Evolutionary conservation across 2,329 filamentous ascomycete genomes (phyloP).

Genomic region (Xylariaceae sp.): DNA sequence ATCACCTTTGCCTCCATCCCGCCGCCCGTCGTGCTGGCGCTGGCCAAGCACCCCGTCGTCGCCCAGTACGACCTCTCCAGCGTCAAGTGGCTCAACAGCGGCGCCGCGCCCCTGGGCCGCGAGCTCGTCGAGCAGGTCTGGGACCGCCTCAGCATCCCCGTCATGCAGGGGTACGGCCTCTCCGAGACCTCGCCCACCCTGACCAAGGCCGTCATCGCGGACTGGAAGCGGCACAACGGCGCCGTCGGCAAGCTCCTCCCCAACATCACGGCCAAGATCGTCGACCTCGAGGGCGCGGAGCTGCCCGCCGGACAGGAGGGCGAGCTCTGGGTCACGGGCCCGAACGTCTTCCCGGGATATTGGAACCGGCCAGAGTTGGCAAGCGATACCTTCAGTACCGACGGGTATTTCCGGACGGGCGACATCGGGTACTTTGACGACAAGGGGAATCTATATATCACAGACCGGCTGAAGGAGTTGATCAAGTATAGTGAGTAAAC

Average conservation of each 20-base stretch:
- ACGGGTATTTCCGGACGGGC: constrained; percentile 88
- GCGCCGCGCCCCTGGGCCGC: constrained; percentile 76
- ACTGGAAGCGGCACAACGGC: constrained; percentile 74
- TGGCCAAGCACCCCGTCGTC: constrained; percentile 75
- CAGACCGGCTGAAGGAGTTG: constrained; percentile 73
- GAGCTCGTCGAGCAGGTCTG: constrained; percentile 77
- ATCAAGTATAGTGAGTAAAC: constrained; percentile 53
- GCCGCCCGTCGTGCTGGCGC: constrained; percentile 75
- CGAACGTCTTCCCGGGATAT: constrained; percentile 78
- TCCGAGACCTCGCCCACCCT: constrained; percentile 82
- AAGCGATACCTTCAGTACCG: constrained; percentile 63
- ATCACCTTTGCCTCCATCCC: constrained; percentile 80
- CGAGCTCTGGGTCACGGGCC: constrained; percentile 74
- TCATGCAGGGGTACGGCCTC: constrained; percentile 92
- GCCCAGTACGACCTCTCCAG: constrained; percentile 76
- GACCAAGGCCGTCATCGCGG: constrained; percentile 67
- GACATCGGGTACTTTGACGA: constrained; percentile 78
- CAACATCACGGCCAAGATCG: constrained; percentile 78
- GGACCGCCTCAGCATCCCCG: constrained; percentile 66
- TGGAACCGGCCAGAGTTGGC: constrained; percentile 70
- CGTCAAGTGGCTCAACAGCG: constrained; percentile 80
- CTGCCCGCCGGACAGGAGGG: constrained; percentile 59
- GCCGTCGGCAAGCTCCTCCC: constrained; percentile 74
- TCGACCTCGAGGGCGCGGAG: constrained; percentile 55
- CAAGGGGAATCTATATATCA: constrained; percentile 82